Conservation (phyloP, 192 early-diverging fungal genomes). For the Backusella liffmaniae region DNA sequence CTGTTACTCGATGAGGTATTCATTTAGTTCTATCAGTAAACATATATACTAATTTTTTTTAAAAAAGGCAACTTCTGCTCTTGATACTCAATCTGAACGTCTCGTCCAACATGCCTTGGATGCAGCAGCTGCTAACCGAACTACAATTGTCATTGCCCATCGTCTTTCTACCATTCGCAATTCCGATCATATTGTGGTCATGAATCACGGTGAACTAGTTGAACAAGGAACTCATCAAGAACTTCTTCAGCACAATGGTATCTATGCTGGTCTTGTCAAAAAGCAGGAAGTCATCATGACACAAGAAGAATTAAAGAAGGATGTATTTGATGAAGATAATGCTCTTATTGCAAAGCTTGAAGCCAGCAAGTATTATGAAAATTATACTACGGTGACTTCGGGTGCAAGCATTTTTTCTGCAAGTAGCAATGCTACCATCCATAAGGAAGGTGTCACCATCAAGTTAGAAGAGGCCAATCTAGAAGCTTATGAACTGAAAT, state of each 20-base stretch:
- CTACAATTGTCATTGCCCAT: constrained; percentile 88
- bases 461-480: neutral
- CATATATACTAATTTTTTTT: neutral
- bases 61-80: constrained; percentile 66
- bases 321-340: constrained; percentile 9
- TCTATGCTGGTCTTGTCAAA: constrained; percentile 62
- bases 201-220: constrained; percentile 63
- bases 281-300: constrained; percentile 56
- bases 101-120: constrained; percentile 83
- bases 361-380: neutral
- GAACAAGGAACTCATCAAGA: constrained; percentile 81
- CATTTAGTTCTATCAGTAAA: neutral
- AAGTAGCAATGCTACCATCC: neutral
- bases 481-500: constrained; percentile 19
- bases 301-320: neutral
- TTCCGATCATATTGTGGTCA: constrained; percentile 82
- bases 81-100: constrained; percentile 77
- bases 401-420: neutral
- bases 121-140: constrained; percentile 65
- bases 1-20: constrained; percentile 74
- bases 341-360: neutral
- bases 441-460: neutral
- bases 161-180: constrained; percentile 89
- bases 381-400: neutral
- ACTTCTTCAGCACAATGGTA: constrained; percentile 56